Base-by-base conservation (phyloP, 345 rosid genomes). In the Toxicodendron radicans region DNA sequence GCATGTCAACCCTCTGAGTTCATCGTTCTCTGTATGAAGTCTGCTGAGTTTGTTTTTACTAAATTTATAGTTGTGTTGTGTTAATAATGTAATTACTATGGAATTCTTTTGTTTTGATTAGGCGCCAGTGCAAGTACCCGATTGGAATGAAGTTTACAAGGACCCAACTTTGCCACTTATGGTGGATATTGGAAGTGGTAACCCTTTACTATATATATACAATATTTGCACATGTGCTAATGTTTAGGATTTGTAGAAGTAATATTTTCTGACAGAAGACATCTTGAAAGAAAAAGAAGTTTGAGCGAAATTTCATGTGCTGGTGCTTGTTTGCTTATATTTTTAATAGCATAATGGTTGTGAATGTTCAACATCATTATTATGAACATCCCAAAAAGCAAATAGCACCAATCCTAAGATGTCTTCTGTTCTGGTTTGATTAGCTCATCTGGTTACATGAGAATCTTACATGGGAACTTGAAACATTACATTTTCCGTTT, bases 121-220 rank as follows among this genome's bases (percentile, higher is more conserved):
- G 99, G 83, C 53, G 71, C 94, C 95, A 9, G 92, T 79, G 41
- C 79, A 83, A 75, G 75, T 86, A 73, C 97, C 95, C 48, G 84
- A 88, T 71, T 95, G 97, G 99, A 84, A 72, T 58, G 78, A 82
- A 76, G 94, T 90, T 5, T 92, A 80, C 78, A 85, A 82, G 86
- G 95, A 92, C 77, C 92, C 97, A 38, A 84, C 90, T 18, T 74
- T 90, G 72, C 99, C 97, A 12, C 86, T 95, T 38, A 92, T 91
- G 97, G 91, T 95, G 83, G 99, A 95, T 86, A 90, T 95, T 84
- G 99, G 99, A 76, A 78, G 99, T 73, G 97, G 97, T 92, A 88
- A 80, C 70, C 33, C 38, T 49, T 54, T 27, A 5, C 3, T 67
- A 20, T 58, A 21, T 11, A 41, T 68, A 10, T 5, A n/a, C n/a